Evolutionary conservation across 352 stramenopile species (phyloP).

Genomic region (Halophytophthora polymorphica): DNA sequence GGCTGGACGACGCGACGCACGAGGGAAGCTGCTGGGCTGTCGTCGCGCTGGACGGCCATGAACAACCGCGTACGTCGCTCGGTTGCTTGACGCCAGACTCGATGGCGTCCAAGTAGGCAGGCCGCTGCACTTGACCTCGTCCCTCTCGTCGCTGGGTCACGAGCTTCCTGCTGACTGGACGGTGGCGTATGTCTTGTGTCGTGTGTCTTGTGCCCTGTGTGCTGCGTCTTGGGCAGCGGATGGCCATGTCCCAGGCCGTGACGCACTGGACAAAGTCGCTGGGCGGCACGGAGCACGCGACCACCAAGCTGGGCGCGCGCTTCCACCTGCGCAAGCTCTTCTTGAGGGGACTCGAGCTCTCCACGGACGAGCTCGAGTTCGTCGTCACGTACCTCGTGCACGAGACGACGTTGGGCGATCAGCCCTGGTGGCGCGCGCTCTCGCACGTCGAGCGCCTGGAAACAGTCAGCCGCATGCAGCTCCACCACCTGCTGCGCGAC

Average conservation of each 20-base stretch:
- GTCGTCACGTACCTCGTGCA: conserved; percentile 41
- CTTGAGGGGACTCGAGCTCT: conserved; percentile 36
- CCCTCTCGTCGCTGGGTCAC: neutral
- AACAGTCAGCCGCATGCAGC: conserved; percentile 33
- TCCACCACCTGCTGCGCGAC: conserved; percentile 31
- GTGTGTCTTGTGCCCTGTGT: too few relatives aligned
- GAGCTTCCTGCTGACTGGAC: too few relatives aligned
- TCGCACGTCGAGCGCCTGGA: conserved; percentile 31
- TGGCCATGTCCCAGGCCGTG: conserved; percentile 22
- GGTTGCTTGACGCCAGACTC: neutral
- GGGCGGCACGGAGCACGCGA: conserved; percentile 23
- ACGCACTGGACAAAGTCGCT: conserved; percentile 26
- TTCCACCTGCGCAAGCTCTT: conserved; percentile 46
- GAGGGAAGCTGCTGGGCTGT: too few relatives aligned
- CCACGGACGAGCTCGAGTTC: conserved; percentile 38
- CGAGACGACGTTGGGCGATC: conserved; percentile 36
- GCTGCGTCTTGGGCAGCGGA: too few relatives aligned
- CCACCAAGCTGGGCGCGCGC: conserved; percentile 37
- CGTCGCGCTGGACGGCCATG: neutral
- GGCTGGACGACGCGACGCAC: neutral
- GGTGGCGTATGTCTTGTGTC: neutral
- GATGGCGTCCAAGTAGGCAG: too few relatives aligned
- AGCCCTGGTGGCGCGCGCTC: conserved; percentile 39
- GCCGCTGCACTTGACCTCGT: neutral
- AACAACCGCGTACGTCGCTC: conserved; percentile 1